These are phyloP conservation scores for Solanum neorickii DNA, from an alignment of 257 asterid species.

Conservation along the genomic window DNA sequence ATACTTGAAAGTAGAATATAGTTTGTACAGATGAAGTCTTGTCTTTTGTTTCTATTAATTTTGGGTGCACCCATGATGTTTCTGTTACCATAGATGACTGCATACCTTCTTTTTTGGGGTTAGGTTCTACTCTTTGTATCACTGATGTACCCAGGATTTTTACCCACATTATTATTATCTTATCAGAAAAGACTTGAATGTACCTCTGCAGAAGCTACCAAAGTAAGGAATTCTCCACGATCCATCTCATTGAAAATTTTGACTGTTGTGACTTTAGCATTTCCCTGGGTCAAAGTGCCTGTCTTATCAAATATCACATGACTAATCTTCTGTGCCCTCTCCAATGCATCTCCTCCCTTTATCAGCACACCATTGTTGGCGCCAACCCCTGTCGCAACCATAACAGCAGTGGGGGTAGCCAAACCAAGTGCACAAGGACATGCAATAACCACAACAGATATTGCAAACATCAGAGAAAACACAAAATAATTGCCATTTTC, in stretches of 20 bases:
- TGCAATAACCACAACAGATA: slow-evolving; percentile 90
- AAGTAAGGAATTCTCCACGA: slow-evolving; percentile 85
- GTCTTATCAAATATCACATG: slow-evolving; percentile 90
- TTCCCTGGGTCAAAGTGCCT: slow-evolving; percentile 97
- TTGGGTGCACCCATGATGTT: not conserved
- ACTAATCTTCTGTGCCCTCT: slow-evolving; percentile 80
- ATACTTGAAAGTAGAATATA: not conserved
- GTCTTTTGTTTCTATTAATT: not conserved
- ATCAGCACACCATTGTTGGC: slow-evolving; percentile 95
- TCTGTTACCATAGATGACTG: not conserved
- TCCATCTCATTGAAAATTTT: slow-evolving; percentile 80
- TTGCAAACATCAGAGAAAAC: slow-evolving; percentile 92
- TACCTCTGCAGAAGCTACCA: slow-evolving; percentile 99
- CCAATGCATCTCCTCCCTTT: slow-evolving; percentile 98
- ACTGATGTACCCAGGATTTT: not conserved
- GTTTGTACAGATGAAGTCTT: not conserved
- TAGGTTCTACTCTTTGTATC: not conserved
- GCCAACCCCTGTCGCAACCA: slow-evolving; percentile 99
- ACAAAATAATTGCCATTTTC: slow-evolving; percentile 78
- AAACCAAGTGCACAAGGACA: slow-evolving; percentile 99
- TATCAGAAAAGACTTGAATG: not conserved
- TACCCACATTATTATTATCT: not conserved
- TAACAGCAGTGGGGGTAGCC: slow-evolving; percentile 99
- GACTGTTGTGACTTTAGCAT: slow-evolving; percentile 77
- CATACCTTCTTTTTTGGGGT: not conserved